Base-by-base conservation (phyloP, 2,329 filamentous ascomycete species). In the Sporothrix protearum region DNA sequence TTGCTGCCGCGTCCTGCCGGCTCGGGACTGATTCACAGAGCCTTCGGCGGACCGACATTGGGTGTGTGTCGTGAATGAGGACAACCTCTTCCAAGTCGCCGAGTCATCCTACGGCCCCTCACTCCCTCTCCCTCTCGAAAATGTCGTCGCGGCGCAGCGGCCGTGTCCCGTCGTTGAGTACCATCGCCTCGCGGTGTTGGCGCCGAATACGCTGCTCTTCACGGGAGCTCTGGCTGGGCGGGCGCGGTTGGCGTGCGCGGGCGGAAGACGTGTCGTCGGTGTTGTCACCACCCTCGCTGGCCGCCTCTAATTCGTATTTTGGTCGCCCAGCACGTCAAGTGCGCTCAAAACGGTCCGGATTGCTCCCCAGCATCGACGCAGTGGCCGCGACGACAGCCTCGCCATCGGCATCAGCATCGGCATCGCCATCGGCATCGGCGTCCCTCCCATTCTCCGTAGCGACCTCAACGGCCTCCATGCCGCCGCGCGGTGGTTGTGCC, bases 131-230 rank as follows among this genome's bases (percentile, higher is more conserved):
- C 73, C 87, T 82, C 79, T 96, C 90, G 69, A 94, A 92, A 47
- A 97, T 96, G 78, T 97, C 92, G 59, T 88, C 88, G 74, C 89
- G 87, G 3, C 87, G 89, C 59, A 97, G 80, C 1, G 92, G 91
- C 42, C 90, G 86, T 28, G 88, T 92, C n/a, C 92, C 92, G 77
- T 97, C 93, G 77, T 94, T 95, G 71, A 97, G 83, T 25, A 97
- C 94, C 87, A 97, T 94, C 4, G 93, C 94, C 82, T 97, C 93
- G 75, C 94, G 86, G 77, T 95, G 87, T 67, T 92, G 86, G 75
- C 94, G 86, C 73, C 93, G 85, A 73, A 94, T 83, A 69, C 91
- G 87, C 76, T 92, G 89, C 79, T 95, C 92, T 77, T 89, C 89
- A 30, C 42, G 73, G 7, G 81, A 83, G 72, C 84, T 88, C 78